phyloP scores from a whole-genome alignment of 495 filamentous ascomycete genomes.

The Daldinia grandis region DNA sequence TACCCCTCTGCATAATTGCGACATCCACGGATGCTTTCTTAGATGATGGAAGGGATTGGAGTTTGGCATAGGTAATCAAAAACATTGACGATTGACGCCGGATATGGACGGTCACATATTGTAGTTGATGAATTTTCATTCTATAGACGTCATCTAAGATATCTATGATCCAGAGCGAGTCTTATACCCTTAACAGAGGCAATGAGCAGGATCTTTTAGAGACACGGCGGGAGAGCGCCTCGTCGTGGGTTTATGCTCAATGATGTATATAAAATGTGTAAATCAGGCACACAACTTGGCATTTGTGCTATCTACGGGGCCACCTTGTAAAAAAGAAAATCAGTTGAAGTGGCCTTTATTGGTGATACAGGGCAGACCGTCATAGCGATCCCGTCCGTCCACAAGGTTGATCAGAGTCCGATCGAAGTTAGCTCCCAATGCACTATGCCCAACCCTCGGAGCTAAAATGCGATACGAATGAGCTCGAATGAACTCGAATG shows the following conservation, averaged over 20 bases:
- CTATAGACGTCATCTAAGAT: slow-evolving; percentile 18
- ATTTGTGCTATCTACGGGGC: slow-evolving; percentile 8
- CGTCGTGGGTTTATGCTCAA: neutral
- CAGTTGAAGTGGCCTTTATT: slow-evolving; percentile 8
- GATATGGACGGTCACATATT: slow-evolving; percentile 15
- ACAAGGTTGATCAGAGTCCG: slow-evolving; percentile 9
- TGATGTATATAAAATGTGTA: slow-evolving; percentile 28
- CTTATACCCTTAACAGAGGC: slow-evolving; percentile 7
- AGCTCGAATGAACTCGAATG: neutral
- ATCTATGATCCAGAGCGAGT: slow-evolving; percentile 3
- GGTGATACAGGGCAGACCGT: slow-evolving; percentile 9
- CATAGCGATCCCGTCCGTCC: slow-evolving; percentile 6
- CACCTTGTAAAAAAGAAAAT: neutral
- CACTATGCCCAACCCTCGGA: slow-evolving; percentile 18
- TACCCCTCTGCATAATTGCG: slow-evolving; percentile 43
- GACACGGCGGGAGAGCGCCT: slow-evolving; percentile 7
- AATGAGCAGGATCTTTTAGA: slow-evolving; percentile 8
- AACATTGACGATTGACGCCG: slow-evolving; percentile 22
- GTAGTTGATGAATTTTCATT: slow-evolving; percentile 18
- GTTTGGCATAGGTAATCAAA: slow-evolving; percentile 30
- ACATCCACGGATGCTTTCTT: slow-evolving; percentile 27
- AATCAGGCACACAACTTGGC: slow-evolving; percentile 27
- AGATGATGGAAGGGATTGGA: slow-evolving; percentile 30
- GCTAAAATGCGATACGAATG: slow-evolving; percentile 14
- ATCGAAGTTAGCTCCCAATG: slow-evolving; percentile 3